Evolutionary conservation across 2,329 filamentous ascomycete species (phyloP).

Genomic region (Cytospora chrysosperma): DNA sequence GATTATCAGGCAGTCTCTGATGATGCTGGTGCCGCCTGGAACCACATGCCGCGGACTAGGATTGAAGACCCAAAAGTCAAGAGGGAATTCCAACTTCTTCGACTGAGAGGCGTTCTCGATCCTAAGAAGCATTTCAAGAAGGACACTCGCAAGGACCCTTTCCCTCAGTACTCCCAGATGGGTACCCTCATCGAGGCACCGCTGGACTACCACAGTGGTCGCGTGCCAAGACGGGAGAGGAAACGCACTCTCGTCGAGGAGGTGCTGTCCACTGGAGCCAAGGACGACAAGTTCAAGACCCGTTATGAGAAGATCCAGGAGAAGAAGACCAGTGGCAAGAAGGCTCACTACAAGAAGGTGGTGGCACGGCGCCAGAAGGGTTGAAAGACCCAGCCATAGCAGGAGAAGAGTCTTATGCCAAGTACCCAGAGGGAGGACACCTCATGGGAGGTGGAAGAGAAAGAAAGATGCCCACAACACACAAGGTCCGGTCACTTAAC

Average conservation of each 20-base stretch:
- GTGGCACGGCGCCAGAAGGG: conserved; percentile 42
- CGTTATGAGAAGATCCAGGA: conserved; percentile 86
- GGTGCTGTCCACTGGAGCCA: conserved; percentile 66
- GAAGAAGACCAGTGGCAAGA: conserved; percentile 83
- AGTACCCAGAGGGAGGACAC: background rate
- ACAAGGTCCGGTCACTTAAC: background rate
- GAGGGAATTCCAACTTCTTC: conserved; percentile 82
- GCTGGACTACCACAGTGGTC: conserved; percentile 79
- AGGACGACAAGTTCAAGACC: conserved; percentile 72
- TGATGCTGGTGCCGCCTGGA: conserved; percentile 82
- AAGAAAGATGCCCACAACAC: no score
- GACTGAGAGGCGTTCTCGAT: conserved; percentile 86
- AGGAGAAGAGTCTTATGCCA: conserved; percentile 11
- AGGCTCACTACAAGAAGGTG: conserved; percentile 81
- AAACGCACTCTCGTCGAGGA: conserved; percentile 87
- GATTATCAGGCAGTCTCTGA: conserved; percentile 35
- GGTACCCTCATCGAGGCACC: conserved; percentile 86
- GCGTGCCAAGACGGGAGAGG: conserved; percentile 82
- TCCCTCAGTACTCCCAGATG: conserved; percentile 83
- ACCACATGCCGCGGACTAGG: conserved; percentile 79
- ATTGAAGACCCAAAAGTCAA: conserved; percentile 77
- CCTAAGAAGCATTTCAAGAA: conserved; percentile 92
- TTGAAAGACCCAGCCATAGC: conserved; percentile 21
- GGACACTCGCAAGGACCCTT: conserved; percentile 64
- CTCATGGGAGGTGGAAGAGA: background rate